These are phyloP conservation scores for Tricholoma flavovirens DNA, from an alignment of 768 basidiomycete genomes.

Conservation along the genomic window DNA sequence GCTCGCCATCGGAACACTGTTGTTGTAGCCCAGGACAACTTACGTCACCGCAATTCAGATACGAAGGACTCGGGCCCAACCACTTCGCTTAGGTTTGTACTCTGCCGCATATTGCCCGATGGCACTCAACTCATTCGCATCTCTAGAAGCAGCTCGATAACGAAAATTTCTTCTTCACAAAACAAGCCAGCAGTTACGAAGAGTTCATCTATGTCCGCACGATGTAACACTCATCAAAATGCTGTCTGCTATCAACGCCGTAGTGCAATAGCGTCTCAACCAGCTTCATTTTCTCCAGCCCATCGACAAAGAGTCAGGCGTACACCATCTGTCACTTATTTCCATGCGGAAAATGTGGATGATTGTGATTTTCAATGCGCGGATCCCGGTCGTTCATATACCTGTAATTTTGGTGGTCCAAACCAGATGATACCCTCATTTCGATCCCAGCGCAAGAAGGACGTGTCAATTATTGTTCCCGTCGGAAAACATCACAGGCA, in stretches of 20 bases:
- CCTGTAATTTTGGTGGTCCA: neutral
- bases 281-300: neutral
- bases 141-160: neutral
- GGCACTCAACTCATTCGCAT: neutral
- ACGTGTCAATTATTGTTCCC: constrained; percentile 7
- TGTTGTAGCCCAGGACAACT: neutral
- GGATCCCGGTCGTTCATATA: constrained; percentile 19
- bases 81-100: neutral
- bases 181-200: neutral
- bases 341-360: constrained; percentile 19
- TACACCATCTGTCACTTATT: constrained; percentile 4
- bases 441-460: constrained; percentile 7
- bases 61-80: neutral
- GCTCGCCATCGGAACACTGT: neutral
- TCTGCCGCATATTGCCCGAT: neutral
- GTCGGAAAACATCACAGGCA: neutral
- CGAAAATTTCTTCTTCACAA: neutral
- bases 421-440: neutral
- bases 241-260: neutral
- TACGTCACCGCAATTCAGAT: neutral
- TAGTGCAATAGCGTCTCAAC: neutral
- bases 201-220: neutral
- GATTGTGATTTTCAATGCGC: constrained; percentile 19
- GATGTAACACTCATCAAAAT: neutral
- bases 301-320: neutral